Conservation (phyloP, 441 rosid genomes). For the Populus hybrid region DNA sequence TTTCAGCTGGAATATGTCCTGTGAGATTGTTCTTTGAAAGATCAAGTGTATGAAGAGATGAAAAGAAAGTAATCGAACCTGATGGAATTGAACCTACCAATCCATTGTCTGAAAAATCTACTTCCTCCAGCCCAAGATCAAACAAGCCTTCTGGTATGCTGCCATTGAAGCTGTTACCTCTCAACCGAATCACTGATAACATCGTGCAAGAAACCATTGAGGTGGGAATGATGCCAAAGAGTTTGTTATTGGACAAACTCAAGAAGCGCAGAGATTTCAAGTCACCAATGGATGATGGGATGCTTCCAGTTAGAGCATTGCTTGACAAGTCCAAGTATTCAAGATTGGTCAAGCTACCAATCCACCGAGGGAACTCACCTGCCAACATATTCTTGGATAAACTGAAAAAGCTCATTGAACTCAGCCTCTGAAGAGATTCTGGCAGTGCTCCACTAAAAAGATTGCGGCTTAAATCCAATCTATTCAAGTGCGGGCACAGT, state of each 20-base stretch:
- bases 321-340: constrained; percentile 58
- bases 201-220: constrained; percentile 48
- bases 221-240: constrained; percentile 52
- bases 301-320: constrained; percentile 56
- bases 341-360: constrained; percentile 49
- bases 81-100: constrained; percentile 59
- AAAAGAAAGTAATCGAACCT: constrained; percentile 53
- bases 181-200: constrained; percentile 45
- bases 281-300: constrained; percentile 53
- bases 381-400: constrained; percentile 54
- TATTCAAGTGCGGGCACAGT: constrained; percentile 53
- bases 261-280: constrained; percentile 45
- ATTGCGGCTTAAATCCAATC: constrained; percentile 53
- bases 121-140: constrained; percentile 59
- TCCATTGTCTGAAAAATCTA: constrained; percentile 61
- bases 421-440: constrained; percentile 39
- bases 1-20: constrained; percentile 58
- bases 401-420: constrained; percentile 39
- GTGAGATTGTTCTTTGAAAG: no score
- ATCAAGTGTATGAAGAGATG: constrained; percentile 50
- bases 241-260: constrained; percentile 56
- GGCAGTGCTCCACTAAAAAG: no score
- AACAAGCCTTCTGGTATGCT: constrained; percentile 57
- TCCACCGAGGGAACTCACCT: constrained; percentile 68
- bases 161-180: constrained; percentile 57